Percentiles rank a stretch among this genome's conserved stretches.
phyloP scores from a whole-genome alignment of 192 early-diverging fungal species.

The Backusella macrospora region DNA sequence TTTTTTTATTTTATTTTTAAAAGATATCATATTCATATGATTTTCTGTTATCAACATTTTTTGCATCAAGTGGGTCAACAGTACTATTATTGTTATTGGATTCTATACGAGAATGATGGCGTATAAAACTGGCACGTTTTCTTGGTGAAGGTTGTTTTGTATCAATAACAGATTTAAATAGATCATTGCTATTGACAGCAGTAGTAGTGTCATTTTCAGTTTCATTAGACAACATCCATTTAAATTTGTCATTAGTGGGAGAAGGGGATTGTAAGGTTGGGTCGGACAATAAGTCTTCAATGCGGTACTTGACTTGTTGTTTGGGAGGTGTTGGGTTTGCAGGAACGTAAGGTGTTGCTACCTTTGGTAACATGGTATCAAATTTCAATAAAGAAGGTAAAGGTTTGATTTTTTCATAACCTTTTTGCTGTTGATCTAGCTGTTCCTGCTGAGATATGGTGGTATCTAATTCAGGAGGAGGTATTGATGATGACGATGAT shows the following conservation, averaged over 20 bases:
- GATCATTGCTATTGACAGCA: not conserved
- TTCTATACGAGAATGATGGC: not conserved
- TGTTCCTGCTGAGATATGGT: not conserved
- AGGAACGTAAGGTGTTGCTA: conserved; percentile 14
- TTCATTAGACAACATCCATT: conserved; percentile 30
- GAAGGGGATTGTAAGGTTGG: conserved; percentile 6
- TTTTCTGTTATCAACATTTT: conserved; percentile 34
- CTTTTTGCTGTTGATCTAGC: not conserved
- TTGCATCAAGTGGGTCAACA: conserved; percentile 37
- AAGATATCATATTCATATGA: conserved; percentile 31
- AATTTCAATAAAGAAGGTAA: not conserved
- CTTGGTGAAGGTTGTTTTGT: not conserved
- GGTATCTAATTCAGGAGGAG: not conserved
- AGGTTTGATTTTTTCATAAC: conserved; percentile 3
- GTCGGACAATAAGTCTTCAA: conserved; percentile 38
- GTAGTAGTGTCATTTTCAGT: not conserved
- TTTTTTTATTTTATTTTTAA: not conserved
- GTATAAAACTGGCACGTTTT: conserved; percentile 25
- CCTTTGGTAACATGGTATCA: not conserved
- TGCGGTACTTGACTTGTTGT: conserved; percentile 30
- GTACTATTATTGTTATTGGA: not conserved
- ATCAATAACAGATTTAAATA: conserved; percentile 12
- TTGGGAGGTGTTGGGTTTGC: conserved; percentile 32
- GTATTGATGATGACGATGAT: not conserved
- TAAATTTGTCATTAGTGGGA: conserved; percentile 23